Percentiles rank a stretch among this genome's conserved stretches.
These are phyloP conservation scores for Pseudogymnoascus verrucosus DNA, from an alignment of 2,329 filamentous ascomycete genomes.

Conservation along the genomic window DNA sequence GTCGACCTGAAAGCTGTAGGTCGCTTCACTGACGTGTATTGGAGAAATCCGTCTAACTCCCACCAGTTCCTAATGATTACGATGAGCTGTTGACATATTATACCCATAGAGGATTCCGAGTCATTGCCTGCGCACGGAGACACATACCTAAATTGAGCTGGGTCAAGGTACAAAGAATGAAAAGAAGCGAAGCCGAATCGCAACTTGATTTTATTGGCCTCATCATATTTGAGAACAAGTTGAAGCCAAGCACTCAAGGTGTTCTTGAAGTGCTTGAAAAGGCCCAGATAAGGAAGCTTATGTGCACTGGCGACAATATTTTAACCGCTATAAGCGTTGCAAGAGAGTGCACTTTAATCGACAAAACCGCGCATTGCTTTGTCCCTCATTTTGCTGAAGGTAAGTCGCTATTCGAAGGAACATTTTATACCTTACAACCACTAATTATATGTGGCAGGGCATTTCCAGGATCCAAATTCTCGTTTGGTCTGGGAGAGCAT, in stretches of 20 bases:
- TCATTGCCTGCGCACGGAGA: slow-evolving; percentile 90
- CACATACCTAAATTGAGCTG: slow-evolving; percentile 82
- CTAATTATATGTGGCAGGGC: slow-evolving; percentile 37
- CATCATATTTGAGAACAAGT: slow-evolving; percentile 97
- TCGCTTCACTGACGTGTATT: neutral
- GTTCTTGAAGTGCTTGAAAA: slow-evolving; percentile 75
- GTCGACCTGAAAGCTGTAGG: slow-evolving; percentile 68
- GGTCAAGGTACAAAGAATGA: slow-evolving; percentile 94
- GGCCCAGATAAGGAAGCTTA: slow-evolving; percentile 81
- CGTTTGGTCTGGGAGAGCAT: slow-evolving; percentile 86
- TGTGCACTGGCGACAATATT: slow-evolving; percentile 98
- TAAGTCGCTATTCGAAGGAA: slow-evolving; percentile 24
- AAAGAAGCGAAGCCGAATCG: slow-evolving; percentile 73
- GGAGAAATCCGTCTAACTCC: slow-evolving; percentile 12
- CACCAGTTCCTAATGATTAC: slow-evolving; percentile 70
- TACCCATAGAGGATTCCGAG: slow-evolving; percentile 90
- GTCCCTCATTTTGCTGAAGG: slow-evolving; percentile 80
- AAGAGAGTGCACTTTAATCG: slow-evolving; percentile 77
- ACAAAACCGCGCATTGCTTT: slow-evolving; percentile 79
- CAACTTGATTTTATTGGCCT: slow-evolving; percentile 85
- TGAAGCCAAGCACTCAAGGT: slow-evolving; percentile 76
- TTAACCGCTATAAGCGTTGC: slow-evolving; percentile 94
- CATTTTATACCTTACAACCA: neutral
- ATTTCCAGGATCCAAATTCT: slow-evolving; percentile 64
- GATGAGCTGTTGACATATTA: slow-evolving; percentile 84